A percentile compares a stretch with the other conserved stretches of the same genome.
Evolutionary conservation across 352 stramenopile species (phyloP).

Genomic region (Elongisporangium prolatum): DNA sequence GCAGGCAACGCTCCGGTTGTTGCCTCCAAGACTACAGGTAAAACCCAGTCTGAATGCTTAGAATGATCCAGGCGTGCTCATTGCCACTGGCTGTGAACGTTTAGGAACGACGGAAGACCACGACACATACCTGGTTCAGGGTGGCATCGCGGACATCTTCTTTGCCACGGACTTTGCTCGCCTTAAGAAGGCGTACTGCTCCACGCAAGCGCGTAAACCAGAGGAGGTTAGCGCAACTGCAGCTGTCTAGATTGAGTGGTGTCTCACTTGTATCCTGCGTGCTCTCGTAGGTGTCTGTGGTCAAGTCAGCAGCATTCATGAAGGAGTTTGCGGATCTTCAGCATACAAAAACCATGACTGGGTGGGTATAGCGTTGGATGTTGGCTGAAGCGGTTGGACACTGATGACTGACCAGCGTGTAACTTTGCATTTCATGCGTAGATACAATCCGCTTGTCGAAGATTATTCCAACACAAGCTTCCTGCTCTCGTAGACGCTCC

Average conservation of each 20-base stretch:
- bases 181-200: constrained; percentile 82
- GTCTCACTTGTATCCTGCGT: neutral
- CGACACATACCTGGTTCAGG: constrained; percentile 84
- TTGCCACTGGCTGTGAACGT: neutral
- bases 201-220: constrained; percentile 37
- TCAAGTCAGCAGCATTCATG: constrained; percentile 79
- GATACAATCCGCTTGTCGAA: constrained; percentile 87
- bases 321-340: constrained; percentile 73
- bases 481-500: constrained; percentile 75
- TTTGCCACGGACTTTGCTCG: constrained; percentile 86
- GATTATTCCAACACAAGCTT: constrained; percentile 91
- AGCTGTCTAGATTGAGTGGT: no score
- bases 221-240: constrained; percentile 30
- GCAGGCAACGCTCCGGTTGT: constrained; percentile 86
- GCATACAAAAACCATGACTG: constrained; percentile 78
- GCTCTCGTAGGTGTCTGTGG: constrained; percentile 54
- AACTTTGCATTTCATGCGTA: no score
- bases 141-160: constrained; percentile 88
- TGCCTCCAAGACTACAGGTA: constrained; percentile 73
- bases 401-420: neutral
- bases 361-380: constrained; percentile 32
- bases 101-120: constrained; percentile 75
- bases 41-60: neutral
- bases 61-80: neutral
- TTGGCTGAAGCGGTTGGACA: neutral